Percentiles rank a stretch among this genome's conserved stretches.
Evolutionary conservation across 108 stramenopile genomes (phyloP).

Genomic region (Poteriospumella lacustris): DNA sequence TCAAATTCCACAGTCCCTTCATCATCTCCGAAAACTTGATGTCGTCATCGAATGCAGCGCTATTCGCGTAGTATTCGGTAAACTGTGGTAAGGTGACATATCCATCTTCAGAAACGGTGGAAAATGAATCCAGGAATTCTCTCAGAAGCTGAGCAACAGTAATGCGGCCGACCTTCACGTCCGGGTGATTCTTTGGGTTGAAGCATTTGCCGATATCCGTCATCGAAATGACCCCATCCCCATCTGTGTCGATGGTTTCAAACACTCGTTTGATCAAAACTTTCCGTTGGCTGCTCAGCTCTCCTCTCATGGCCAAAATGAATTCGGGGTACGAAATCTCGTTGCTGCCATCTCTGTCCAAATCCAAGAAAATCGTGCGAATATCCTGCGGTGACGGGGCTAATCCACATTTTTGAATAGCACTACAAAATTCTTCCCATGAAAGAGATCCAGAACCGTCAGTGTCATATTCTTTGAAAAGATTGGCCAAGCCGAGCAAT

Average conservation of each 20-base stretch:
- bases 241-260: slow-evolving; percentile 1
- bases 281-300: background rate
- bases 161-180: slow-evolving; percentile 11
- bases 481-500: background rate
- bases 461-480: slow-evolving; percentile 3
- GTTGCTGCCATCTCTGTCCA: slow-evolving; percentile 25
- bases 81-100: background rate
- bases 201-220: slow-evolving; percentile 26
- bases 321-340: slow-evolving; percentile 27
- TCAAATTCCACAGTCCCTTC: background rate
- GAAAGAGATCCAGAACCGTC: slow-evolving; percentile 1
- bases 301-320: slow-evolving; percentile 10
- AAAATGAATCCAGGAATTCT: slow-evolving; percentile 22
- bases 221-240: slow-evolving; percentile 9
- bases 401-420: slow-evolving; percentile 25
- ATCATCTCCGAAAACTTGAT: slow-evolving; percentile 12
- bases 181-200: slow-evolving; percentile 36
- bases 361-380: slow-evolving; percentile 11
- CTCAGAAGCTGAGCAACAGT: background rate
- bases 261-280: slow-evolving; percentile 8
- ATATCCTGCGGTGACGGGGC: slow-evolving; percentile 24
- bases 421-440: slow-evolving; percentile 22
- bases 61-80: slow-evolving; percentile 25
- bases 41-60: slow-evolving; percentile 21
- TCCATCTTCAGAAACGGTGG: background rate